Evolutionary conservation across 2,329 filamentous ascomycete species (phyloP), one percentile per base, ranked within the genome.

Genomic region (Apiospora phragmitis): DNA sequence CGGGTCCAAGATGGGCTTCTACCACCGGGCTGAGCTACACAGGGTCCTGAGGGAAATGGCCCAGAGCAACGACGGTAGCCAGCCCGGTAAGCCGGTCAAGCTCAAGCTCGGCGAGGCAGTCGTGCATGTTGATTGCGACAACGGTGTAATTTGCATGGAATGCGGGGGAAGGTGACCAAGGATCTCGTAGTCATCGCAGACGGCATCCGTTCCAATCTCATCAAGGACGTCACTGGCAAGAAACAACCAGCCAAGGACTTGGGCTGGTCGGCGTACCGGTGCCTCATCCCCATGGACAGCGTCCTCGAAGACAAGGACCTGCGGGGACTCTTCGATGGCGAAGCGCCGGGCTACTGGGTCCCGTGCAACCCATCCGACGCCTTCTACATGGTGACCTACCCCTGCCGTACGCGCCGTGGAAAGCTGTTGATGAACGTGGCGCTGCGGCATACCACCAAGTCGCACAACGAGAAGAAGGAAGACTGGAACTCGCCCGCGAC

Each of bases 171-270:
- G n/a, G 38, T 62, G n/a, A 68, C 24, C 29, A 69, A 72, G 51
- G 77, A 80, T 67, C 69, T 80, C 24, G 73, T 80, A n/a, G 72
- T 80, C 49, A 75, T 78, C 6, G 76, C 79, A 16, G 78, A 80
- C 70, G 79, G 79, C 18, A 69, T 72, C 51, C 65, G 68, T 8
- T 70, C 67, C 9, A 24, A 29, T 8, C 68, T 72, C 51, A 38
- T 71, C 62, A 66, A 65, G 35, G 68, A 68, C 21, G 43, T 71
- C 66, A 70, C 67, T 2, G 69, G 69, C 35, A 42, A 68, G 26
- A 65, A 66, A 18, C 42, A 69, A 43, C 32, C 51, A 12, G 21
- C 68, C n/a, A 67, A 49, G 32, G 69, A 71, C 24, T 21, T 69
- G 55, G 67, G 71, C 38, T 69, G 69, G 68, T 69, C 69, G 32